Conservation (phyloP, 2,329 filamentous ascomycete genomes). For the Sphaerulina musiva region DNA sequence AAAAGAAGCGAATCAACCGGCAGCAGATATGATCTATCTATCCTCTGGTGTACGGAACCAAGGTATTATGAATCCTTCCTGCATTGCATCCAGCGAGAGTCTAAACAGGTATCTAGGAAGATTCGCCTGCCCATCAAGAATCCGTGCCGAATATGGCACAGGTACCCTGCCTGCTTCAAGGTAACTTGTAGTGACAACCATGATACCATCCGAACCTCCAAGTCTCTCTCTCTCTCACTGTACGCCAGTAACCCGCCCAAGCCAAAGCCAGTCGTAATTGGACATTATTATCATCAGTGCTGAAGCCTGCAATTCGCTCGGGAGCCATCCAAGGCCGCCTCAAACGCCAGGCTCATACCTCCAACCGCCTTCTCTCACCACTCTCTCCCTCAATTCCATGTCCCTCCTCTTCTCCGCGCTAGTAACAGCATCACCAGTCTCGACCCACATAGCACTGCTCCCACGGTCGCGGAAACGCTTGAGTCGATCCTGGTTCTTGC, state of each 20-base stretch:
- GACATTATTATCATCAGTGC: neutral
- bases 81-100: too few relatives aligned
- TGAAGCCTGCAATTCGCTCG: neutral
- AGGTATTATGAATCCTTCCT: too few relatives aligned
- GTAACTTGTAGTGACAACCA: neutral
- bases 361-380: slow-evolving; percentile 82
- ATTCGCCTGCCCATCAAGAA: neutral
- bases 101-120: too few relatives aligned
- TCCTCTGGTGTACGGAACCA: too few relatives aligned
- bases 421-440: slow-evolving; percentile 65
- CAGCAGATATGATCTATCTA: too few relatives aligned
- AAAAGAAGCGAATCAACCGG: too few relatives aligned
- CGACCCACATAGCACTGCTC: slow-evolving; percentile 90
- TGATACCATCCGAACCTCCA: neutral
- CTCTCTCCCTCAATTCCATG: slow-evolving; percentile 67
- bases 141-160: neutral
- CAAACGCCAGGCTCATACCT: slow-evolving; percentile 46
- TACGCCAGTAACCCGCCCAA: neutral
- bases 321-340: neutral
- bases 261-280: neutral
- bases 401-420: slow-evolving; percentile 81
- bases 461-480: slow-evolving; percentile 86
- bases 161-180: neutral
- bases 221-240: neutral
- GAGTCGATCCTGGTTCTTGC: slow-evolving; percentile 72